phyloP scores from a whole-genome alignment of 331 rosid genomes.

The Rosa hybrid region DNA sequence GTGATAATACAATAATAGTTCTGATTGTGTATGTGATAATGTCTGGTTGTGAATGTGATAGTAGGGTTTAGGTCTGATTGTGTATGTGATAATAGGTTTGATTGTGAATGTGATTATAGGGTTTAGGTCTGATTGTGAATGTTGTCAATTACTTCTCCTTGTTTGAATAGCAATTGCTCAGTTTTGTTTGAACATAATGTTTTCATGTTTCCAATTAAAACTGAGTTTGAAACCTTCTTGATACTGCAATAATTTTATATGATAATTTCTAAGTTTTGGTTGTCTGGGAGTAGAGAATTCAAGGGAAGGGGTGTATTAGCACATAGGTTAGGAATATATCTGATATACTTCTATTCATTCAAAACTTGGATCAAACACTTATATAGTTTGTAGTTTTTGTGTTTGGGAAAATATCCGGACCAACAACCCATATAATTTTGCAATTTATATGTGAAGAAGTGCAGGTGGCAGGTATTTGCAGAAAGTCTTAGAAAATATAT shows the following conservation, averaged over 20 bases:
- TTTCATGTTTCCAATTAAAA: not conserved
- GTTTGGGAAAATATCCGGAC: not conserved
- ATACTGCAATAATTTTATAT: not conserved
- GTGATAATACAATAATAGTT: too few relatives aligned
- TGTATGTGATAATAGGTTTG: too few relatives aligned
- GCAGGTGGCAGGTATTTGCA: not conserved
- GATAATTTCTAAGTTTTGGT: too few relatives aligned
- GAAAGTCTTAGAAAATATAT: not conserved
- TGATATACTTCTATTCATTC: not conserved
- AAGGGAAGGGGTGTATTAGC: not conserved
- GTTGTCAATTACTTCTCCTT: constrained; percentile 27
- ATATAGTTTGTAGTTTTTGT: not conserved
- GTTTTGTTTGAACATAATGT: not conserved
- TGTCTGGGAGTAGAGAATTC: too few relatives aligned
- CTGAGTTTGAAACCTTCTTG: not conserved
- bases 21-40: too few relatives aligned
- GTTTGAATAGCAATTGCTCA: not conserved
- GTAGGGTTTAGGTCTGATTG: too few relatives aligned
- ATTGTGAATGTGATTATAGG: too few relatives aligned
- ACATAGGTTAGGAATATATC: not conserved
- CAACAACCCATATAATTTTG: not conserved
- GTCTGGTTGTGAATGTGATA: too few relatives aligned
- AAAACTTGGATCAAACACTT: too few relatives aligned
- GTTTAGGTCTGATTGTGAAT: not conserved
- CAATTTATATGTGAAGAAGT: not conserved